Base-by-base conservation (phyloP, 768 basidiomycete genomes). In the Collybia nuda region DNA sequence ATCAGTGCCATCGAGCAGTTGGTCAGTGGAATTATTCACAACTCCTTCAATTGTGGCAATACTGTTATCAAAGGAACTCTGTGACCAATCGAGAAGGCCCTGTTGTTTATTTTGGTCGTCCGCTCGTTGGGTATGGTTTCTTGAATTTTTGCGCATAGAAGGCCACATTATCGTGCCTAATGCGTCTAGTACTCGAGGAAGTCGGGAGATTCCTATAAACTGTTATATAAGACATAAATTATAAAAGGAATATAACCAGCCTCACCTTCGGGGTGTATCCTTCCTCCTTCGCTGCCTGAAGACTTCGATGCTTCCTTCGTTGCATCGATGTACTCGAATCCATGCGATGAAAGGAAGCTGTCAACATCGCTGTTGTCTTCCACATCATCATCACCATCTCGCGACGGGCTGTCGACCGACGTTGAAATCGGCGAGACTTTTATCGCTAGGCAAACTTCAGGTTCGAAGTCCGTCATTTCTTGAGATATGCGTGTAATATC, bases 151-250 rank as follows among this genome's bases (percentile, higher is more conserved):
- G 42, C 79, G 67, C 80, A 93, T 85, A 0, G 86, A 86, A 3
- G 90, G 86, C 90, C 90, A 93, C 85, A 93, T 90, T 58, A 93
- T 82, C 0, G 91, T 91, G 64, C 88, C 86, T 39, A 93, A 70
- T 9, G 90, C 88, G 60, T 91, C 89, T 17, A 89, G 57, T 6
- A 91, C 82, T 21, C 91, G 82, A 24, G 81, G 78, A 28, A 90
- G 76, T 11, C 70, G 59, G 17, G 78, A 78, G 45, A 81, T 73
- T 15, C 69, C 83, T 82, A 41, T 29, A 44, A 24, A 37, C 44
- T 22, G 44, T 5, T 42, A 32, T 19, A 50, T 23, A 48, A 45
- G 40, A 4, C 47, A 24, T 44, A 26, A 18, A 11, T 32, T 4
- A 11, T 32, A 11, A 11, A 14, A 3, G 2, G 14, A 32, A 32